Evolutionary conservation across 2,329 filamentous ascomycete species (phyloP).

Genomic region (Sporothrix globosa): DNA sequence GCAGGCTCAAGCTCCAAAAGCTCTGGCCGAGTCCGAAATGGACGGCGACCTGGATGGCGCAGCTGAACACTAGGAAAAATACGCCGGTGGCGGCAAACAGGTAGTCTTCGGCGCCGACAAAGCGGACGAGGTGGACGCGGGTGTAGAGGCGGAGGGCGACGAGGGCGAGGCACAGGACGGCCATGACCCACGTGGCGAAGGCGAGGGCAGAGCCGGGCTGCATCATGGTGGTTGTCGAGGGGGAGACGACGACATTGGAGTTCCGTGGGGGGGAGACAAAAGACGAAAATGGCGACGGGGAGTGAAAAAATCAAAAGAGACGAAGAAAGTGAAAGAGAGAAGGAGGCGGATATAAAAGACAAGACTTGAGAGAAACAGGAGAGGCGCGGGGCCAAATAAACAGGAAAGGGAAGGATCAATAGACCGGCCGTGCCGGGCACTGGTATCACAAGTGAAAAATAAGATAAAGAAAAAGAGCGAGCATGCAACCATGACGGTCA

Average conservation of each 20-base stretch:
- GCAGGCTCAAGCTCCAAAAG: slow-evolving; percentile 43
- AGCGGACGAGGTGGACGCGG: slow-evolving; percentile 44
- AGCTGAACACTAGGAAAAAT: slow-evolving; percentile 45
- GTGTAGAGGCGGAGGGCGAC: slow-evolving; percentile 46
- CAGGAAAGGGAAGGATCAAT: neutral
- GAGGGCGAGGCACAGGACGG: slow-evolving; percentile 42
- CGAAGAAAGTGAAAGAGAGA: neutral
- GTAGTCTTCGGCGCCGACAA: slow-evolving; percentile 46
- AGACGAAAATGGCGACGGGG: neutral
- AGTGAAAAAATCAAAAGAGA: neutral
- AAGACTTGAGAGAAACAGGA: neutral
- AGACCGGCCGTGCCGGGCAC: slow-evolving; percentile 1
- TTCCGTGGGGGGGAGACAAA: neutral
- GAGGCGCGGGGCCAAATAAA: neutral
- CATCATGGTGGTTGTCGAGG: slow-evolving; percentile 4
- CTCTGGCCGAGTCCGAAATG: slow-evolving; percentile 44
- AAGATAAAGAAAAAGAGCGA: neutral
- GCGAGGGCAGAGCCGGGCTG: slow-evolving; percentile 42
- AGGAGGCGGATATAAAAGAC: neutral
- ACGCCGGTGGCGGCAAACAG: slow-evolving; percentile 45
- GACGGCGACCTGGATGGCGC: slow-evolving; percentile 45
- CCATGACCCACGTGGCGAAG: slow-evolving; percentile 46
- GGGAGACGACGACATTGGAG: slow-evolving; percentile 8
- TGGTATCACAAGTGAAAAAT: neutral
- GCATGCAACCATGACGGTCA: neutral